Evolutionary conservation across 768 basidiomycete genomes (phyloP).

Genomic region (Trametes cinnabarina): DNA sequence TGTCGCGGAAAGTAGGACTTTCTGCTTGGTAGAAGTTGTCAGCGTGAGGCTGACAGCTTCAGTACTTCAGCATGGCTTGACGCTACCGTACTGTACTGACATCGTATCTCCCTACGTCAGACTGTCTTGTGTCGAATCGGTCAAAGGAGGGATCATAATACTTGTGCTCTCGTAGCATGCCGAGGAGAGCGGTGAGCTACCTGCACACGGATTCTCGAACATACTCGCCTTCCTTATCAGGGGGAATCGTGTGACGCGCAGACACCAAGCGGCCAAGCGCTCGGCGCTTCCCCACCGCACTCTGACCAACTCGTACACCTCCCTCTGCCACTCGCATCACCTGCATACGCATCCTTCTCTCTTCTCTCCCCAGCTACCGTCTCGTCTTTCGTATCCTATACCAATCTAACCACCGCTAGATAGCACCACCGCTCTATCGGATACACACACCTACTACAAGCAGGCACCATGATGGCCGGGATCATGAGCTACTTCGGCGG

Average conservation of each 20-base stretch:
- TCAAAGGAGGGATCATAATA: no score
- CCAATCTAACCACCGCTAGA: not conserved
- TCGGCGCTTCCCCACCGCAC: constrained; percentile 12
- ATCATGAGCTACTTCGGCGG: constrained; percentile 90
- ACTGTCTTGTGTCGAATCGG: no score
- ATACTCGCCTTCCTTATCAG: constrained; percentile 28
- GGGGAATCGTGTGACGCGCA: constrained; percentile 12
- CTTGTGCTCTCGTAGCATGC: no score
- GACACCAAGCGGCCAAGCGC: constrained; percentile 1
- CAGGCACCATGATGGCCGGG: constrained; percentile 57
- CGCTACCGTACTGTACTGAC: no score
- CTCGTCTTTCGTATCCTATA: not conserved
- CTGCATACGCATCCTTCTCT: not conserved
- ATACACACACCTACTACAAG: not conserved
- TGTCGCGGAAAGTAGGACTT: no score
- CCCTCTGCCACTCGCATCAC: constrained; percentile 1
- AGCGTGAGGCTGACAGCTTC: no score
- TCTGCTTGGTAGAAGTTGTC: no score
- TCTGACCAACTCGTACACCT: constrained; percentile 9
- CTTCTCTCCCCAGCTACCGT: not conserved
- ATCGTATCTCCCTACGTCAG: no score
- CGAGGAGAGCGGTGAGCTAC: not conserved
- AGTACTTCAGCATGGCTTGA: no score
- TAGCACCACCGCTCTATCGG: not conserved
- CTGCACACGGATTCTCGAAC: constrained; percentile 5